phyloP scores from a whole-genome alignment of 2,329 filamentous ascomycete genomes.

The Coniochaeta sp. region DNA sequence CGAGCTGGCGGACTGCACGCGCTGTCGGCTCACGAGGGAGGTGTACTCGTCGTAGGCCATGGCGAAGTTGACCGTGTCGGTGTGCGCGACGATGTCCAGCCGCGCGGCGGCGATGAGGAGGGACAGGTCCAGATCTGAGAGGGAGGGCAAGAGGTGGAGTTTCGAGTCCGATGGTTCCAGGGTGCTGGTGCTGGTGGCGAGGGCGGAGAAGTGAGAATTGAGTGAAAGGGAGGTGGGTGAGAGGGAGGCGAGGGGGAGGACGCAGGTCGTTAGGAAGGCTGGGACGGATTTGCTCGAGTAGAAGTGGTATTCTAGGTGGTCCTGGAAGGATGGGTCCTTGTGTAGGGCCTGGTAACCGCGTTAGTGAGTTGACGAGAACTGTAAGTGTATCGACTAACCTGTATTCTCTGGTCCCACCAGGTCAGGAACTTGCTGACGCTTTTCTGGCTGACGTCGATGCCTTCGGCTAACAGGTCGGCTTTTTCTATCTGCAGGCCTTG shows the following conservation, averaged over 20 bases:
- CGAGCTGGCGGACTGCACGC: constrained; percentile 62
- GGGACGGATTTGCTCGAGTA: constrained; percentile 67
- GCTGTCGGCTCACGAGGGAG: constrained; percentile 64
- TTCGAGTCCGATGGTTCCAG: constrained; percentile 64
- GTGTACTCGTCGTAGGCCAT: constrained; percentile 85
- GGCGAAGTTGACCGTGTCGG: constrained; percentile 74
- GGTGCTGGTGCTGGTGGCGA: constrained; percentile 32
- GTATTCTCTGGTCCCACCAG: constrained; percentile 54
- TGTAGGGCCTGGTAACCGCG: constrained; percentile 38
- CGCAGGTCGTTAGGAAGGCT: constrained; percentile 60
- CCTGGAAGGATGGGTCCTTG: constrained; percentile 50
- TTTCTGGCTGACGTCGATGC: constrained; percentile 34
- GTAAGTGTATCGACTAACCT: constrained; percentile 32
- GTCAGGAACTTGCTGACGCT: constrained; percentile 46
- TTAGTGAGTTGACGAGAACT: constrained; percentile 4
- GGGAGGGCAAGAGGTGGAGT: constrained; percentile 59
- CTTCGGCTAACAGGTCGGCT: constrained; percentile 41
- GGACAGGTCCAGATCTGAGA: constrained; percentile 74
- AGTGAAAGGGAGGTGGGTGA: constrained; percentile 40
- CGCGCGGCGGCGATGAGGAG: constrained; percentile 78
- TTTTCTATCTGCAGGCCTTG: constrained; percentile 60
- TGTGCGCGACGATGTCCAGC: constrained; percentile 72
- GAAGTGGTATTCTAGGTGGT: constrained; percentile 61
- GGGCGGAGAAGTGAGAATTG: constrained; percentile 21
- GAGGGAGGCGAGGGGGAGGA: constrained; percentile 55